Evolutionary conservation across 2,329 filamentous ascomycete genomes (phyloP), one percentile per base, ranked within the genome.

Genomic region (Apiospora sp.): DNA sequence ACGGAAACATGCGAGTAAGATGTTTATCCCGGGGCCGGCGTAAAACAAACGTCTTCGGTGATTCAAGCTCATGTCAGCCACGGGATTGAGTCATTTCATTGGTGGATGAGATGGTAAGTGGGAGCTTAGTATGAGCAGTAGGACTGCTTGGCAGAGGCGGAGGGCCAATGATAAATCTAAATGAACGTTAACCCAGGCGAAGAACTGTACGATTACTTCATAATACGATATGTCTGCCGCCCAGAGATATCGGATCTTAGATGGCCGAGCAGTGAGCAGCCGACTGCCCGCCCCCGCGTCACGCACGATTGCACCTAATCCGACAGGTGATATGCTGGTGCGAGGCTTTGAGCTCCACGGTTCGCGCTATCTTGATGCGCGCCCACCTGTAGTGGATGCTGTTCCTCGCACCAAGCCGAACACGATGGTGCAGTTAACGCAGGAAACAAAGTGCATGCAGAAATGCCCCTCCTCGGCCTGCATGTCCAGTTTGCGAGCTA

Each of bases 171-270:
- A 49, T 10, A n/a, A 22, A 22, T 8, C n/a, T 49, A 10, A 10
- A 41, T 10, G 37, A 41, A 41, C 6, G 4, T n/a, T n/a, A 49
- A 49, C 8, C 3, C n/a, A 49, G 22, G n/a, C 1, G 22, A n/a
- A n/a, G n/a, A 49, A n/a, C 46, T 49, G 46, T 49, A 49, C n/a
- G 46, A 49, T 49, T 49, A 49, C 46, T 49, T 49, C 46, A 49
- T 49, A n/a, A 10, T n/a, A 22, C 46, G 1, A 41, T 41, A 41
- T 49, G 46, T 49, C 19, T 16, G 44, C 1, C n/a, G 46, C 44
- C 44, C 44, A 48, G 46, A 22, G 6, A 30, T 4, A n/a, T n/a
- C 19, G 19, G 22, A 49, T 49, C 46, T 49, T 1, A 49, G 46
- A n/a, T n/a, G 46, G 19, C 46, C 22, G n/a, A 49, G 22, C 46